Evolutionary conservation across 306 rosid genomes (phyloP).

Genomic region (Fagus crenata): DNA sequence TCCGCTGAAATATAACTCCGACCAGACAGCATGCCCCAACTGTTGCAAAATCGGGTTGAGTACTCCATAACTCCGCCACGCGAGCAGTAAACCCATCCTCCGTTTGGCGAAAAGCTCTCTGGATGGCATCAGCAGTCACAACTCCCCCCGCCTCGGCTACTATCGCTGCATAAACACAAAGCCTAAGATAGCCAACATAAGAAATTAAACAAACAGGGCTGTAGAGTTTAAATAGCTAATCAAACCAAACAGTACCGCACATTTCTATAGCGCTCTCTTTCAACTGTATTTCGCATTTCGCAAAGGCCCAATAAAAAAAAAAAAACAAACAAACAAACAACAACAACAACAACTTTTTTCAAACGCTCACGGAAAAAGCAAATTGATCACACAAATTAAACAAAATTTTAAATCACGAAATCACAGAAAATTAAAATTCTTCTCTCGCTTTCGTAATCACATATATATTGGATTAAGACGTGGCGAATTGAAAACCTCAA

Average conservation of each 20-base stretch:
- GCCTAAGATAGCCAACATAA: slow-evolving; percentile 55
- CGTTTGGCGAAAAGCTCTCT: slow-evolving; percentile 55
- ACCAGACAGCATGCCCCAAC: slow-evolving; percentile 85
- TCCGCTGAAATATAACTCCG: slow-evolving; percentile 75
- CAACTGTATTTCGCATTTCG: slow-evolving; percentile 21
- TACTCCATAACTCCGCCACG: slow-evolving; percentile 63
- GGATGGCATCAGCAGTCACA: slow-evolving; percentile 65
- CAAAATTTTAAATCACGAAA: slow-evolving; percentile 26
- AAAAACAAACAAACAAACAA: slow-evolving; percentile 32
- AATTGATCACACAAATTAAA: slow-evolving; percentile 25
- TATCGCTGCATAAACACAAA: slow-evolving; percentile 57
- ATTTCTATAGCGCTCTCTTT: slow-evolving; percentile 20
- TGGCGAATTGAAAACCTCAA: slow-evolving; percentile 29
- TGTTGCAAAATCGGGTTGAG: slow-evolving; percentile 66
- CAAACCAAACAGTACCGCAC: slow-evolving; percentile 26
- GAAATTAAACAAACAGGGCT: slow-evolving; percentile 4
- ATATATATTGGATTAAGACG: neutral
- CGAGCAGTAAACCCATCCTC: slow-evolving; percentile 77
- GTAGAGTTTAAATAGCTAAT: neutral
- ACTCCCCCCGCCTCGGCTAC: slow-evolving; percentile 54
- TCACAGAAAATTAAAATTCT: neutral
- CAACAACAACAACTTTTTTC: slow-evolving; percentile 3
- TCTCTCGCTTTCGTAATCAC: too few relatives aligned
- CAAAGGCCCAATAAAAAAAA: slow-evolving; percentile 12
- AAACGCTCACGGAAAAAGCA: slow-evolving; percentile 34